Conservation (phyloP, 148 eudicot species). For the Heliosperma pusillum region DNA sequence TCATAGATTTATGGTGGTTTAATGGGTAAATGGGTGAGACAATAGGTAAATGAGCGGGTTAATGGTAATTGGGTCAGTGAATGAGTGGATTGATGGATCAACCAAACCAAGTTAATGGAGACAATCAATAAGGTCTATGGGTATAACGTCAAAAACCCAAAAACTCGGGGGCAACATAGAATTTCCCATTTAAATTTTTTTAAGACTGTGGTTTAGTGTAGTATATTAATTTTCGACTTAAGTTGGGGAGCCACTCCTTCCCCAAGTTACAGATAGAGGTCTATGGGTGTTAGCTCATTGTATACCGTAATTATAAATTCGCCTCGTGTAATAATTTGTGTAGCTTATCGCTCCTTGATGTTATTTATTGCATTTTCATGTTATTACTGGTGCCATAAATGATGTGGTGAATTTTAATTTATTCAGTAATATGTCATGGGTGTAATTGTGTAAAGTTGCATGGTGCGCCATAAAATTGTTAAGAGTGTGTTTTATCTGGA, state of each 20-base stretch:
- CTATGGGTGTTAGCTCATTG: neutral
- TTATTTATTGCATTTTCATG: neutral
- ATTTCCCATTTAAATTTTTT: too few species aligned
- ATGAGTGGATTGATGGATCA: too few species aligned
- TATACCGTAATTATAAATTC: too few species aligned
- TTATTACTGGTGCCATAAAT: neutral
- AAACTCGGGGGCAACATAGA: too few species aligned
- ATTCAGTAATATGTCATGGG: neutral
- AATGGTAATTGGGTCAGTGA: too few species aligned
- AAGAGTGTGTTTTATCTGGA: neutral
- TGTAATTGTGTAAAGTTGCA: slow-evolving; percentile 5
- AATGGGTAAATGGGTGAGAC: too few species aligned
- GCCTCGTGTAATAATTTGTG: neutral
- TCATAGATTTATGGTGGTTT: too few species aligned
- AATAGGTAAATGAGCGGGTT: too few species aligned
- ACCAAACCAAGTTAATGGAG: too few species aligned
- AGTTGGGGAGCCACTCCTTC: neutral
- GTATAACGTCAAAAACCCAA: too few species aligned
- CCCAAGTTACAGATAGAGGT: neutral
- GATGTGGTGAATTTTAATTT: neutral
- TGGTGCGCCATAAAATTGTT: neutral
- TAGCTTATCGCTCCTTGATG: neutral
- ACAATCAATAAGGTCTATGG: too few species aligned
- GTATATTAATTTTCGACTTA: neutral
- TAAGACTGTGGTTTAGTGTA: too few species aligned